A percentile compares a stretch with the other conserved stretches of the same genome.
Conservation (phyloP, 257 asterid genomes). For the Solanum gandarillasii region DNA sequence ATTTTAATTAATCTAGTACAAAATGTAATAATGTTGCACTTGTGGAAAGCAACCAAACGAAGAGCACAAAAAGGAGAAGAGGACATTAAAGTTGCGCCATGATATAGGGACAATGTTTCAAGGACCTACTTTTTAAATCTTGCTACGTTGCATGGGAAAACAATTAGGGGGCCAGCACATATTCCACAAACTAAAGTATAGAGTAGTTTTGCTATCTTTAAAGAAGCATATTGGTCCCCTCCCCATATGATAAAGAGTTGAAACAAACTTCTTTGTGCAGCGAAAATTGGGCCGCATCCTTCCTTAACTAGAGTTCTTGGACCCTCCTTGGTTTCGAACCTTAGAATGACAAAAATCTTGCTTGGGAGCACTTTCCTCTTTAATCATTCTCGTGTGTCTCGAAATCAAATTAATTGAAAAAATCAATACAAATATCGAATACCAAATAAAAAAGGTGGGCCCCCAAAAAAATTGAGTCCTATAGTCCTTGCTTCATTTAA, state of each 20-base stretch:
- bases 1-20: neutral
- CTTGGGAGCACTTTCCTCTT: neutral
- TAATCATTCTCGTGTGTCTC: neutral
- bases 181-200: conserved; percentile 15
- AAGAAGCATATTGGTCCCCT: conserved; percentile 42
- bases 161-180: conserved; percentile 21
- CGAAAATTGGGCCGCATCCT: neutral
- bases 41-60: conserved; percentile 23
- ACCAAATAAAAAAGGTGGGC: too few species aligned
- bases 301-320: neutral
- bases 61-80: conserved; percentile 22
- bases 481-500: neutral
- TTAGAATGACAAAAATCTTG: neutral
- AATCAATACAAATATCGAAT: too few species aligned
- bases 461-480: neutral
- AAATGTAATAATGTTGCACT: conserved; percentile 8
- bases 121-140: conserved; percentile 2
- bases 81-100: conserved; percentile 9
- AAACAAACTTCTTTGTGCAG: neutral
- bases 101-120: conserved; percentile 25
- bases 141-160: conserved; percentile 2
- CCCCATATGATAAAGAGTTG: conserved; percentile 3
- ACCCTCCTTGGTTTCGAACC: neutral
- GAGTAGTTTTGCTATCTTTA: neutral
- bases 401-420: too few species aligned